Evolutionary conservation across 352 stramenopile species (phyloP).

Genomic region (Globisporangium polare): DNA sequence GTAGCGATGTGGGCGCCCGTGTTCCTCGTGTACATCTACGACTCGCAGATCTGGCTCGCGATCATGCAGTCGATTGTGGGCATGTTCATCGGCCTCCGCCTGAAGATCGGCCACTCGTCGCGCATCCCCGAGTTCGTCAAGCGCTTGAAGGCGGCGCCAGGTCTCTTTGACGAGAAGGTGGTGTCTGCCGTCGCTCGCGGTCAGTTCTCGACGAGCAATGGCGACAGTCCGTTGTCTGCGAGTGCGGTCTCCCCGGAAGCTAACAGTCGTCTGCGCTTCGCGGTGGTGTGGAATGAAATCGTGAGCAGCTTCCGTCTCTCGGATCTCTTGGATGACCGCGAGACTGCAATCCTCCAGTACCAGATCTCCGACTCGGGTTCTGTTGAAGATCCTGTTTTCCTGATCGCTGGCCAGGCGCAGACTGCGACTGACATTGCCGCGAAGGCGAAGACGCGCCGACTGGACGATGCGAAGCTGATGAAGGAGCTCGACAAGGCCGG

Average conservation of each 20-base stretch:
- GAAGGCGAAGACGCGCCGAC: slow-evolving; percentile 47
- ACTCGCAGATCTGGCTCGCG: slow-evolving; percentile 85
- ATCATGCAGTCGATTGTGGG: slow-evolving; percentile 80
- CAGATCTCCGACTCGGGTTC: slow-evolving; percentile 80
- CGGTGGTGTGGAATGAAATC: slow-evolving; percentile 88
- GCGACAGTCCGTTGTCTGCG: slow-evolving; percentile 45
- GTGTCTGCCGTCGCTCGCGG: slow-evolving; percentile 66
- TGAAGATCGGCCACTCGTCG: slow-evolving; percentile 80
- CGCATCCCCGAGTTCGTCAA: slow-evolving; percentile 74
- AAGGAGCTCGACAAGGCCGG: slow-evolving; percentile 77
- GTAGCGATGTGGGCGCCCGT: slow-evolving; percentile 73
- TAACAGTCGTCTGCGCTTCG: slow-evolving; percentile 80
- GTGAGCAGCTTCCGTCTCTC: slow-evolving; percentile 86
- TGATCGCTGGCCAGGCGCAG: slow-evolving; percentile 81
- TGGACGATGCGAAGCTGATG: slow-evolving; percentile 54
- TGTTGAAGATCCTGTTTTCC: slow-evolving; percentile 84
- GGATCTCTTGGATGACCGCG: slow-evolving; percentile 81
- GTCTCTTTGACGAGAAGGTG: slow-evolving; percentile 75
- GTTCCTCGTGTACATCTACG: slow-evolving; percentile 85
- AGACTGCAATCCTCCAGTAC: slow-evolving; percentile 87
- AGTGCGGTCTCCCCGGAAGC: slow-evolving; percentile 54
- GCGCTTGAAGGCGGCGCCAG: slow-evolving; percentile 55
- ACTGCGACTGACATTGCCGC: slow-evolving; percentile 59
- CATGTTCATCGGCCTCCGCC: slow-evolving; percentile 66
- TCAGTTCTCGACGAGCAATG: slow-evolving; percentile 54